Evolutionary conservation across 2,329 filamentous ascomycete species (phyloP).

Genomic region (Claviceps sp.): DNA sequence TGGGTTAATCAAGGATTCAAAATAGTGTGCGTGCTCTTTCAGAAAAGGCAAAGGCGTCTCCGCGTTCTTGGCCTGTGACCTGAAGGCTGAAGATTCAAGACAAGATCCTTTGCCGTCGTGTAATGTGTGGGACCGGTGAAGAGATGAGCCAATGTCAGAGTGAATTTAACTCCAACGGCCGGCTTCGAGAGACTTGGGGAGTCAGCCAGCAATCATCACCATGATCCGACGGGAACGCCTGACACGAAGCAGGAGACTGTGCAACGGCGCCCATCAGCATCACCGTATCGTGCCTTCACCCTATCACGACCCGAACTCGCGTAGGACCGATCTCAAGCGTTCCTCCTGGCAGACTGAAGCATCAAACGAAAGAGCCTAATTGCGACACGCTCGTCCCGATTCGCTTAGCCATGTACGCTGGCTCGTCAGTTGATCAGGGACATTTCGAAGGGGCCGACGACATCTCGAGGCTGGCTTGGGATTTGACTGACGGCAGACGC

Average conservation of each 20-base stretch:
- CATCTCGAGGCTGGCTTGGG: neutral
- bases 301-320: neutral
- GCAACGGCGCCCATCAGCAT: neutral
- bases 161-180: neutral
- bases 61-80: slow-evolving; percentile 4
- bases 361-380: neutral
- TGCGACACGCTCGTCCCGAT: too few species aligned
- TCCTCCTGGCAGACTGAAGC: neutral
- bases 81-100: slow-evolving; percentile 4
- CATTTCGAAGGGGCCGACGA: neutral
- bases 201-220: neutral
- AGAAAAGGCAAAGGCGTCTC: neutral
- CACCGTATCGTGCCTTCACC: neutral
- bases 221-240: neutral
- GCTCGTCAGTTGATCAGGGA: neutral
- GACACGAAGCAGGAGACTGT: neutral
- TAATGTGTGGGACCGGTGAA: slow-evolving; percentile 13
- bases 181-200: neutral
- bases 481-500: neutral
- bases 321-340: neutral
- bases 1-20: neutral
- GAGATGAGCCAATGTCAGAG: slow-evolving; percentile 7
- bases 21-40: neutral
- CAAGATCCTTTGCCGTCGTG: slow-evolving; percentile 1
- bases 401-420: neutral